phyloP scores from a whole-genome alignment of 108 stramenopile genomes.

The Cyclotella distinguenda region DNA sequence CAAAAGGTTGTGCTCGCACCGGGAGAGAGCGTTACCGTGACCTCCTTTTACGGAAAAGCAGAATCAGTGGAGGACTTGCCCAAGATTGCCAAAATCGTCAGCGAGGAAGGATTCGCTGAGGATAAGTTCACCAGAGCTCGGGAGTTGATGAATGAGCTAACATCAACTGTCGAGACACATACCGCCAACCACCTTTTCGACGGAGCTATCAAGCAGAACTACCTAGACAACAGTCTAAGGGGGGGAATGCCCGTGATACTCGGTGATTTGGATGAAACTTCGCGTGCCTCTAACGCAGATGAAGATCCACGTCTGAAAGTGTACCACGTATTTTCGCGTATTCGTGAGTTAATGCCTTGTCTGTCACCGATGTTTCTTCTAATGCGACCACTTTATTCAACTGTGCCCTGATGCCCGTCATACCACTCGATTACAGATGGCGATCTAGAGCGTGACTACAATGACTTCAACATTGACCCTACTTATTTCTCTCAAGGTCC shows the following conservation, averaged over 20 bases:
- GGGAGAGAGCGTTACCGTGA: constrained; percentile 75
- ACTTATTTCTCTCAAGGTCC: constrained; percentile 93
- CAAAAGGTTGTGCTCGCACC: constrained; percentile 65
- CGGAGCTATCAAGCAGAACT: constrained; percentile 90
- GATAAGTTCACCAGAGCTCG: constrained; percentile 77
- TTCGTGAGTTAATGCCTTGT: no score
- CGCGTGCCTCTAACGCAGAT: constrained; percentile 64
- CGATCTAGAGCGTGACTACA: constrained; percentile 98
- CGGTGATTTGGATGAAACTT: constrained; percentile 76
- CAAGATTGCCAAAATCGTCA: constrained; percentile 66
- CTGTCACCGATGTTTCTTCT: no score
- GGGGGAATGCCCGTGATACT: constrained; percentile 91
- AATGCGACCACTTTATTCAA: no score
- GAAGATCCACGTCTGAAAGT: constrained; percentile 85
- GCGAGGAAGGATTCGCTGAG: constrained; percentile 60
- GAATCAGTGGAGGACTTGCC: constrained; percentile 64
- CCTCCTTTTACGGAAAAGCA: constrained; percentile 87
- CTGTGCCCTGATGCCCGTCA: no score
- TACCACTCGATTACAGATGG: no score
- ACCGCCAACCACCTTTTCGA: constrained; percentile 88
- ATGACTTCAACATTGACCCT: constrained; percentile 89
- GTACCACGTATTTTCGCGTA: constrained; percentile 91
- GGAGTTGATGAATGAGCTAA: constrained; percentile 76
- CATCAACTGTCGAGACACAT: constrained; percentile 83
- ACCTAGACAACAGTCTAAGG: constrained; percentile 94